Evolutionary conservation across 2,329 filamentous ascomycete species (phyloP).

Genomic region (Pyricularia grisea): DNA sequence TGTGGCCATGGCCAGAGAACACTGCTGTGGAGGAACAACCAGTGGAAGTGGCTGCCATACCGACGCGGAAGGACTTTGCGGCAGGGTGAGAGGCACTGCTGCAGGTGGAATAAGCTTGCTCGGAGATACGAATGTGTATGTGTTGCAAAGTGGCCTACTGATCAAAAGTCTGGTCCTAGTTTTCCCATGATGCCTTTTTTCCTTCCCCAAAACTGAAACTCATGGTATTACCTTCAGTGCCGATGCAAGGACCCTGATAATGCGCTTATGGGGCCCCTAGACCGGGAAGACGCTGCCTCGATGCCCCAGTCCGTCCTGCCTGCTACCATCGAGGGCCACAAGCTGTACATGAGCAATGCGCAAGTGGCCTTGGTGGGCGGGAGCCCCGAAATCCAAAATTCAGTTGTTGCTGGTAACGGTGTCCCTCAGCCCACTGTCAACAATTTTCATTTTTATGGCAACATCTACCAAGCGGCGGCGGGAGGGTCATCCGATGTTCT

Average conservation of each 20-base stretch:
- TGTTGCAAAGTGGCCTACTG: neutral
- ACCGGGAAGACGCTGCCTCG: slow-evolving; percentile 2
- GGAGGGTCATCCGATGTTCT: neutral
- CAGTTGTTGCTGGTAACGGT: neutral
- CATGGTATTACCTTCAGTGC: neutral
- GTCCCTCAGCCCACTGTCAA: neutral
- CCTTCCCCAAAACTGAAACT: neutral
- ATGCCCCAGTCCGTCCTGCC: slow-evolving; percentile 5
- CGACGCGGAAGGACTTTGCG: neutral
- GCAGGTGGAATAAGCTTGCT: neutral
- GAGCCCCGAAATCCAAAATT: too few species aligned
- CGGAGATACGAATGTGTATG: slow-evolving; percentile 3
- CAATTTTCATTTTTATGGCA: slow-evolving; percentile 1
- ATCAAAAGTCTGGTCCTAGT: neutral
- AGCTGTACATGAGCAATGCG: neutral
- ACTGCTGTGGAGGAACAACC: slow-evolving; percentile 1
- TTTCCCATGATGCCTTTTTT: neutral
- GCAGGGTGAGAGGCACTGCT: slow-evolving; percentile 5
- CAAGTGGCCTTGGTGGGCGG: neutral
- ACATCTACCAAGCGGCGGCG: neutral
- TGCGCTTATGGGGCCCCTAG: slow-evolving; percentile 3
- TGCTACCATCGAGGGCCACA: neutral
- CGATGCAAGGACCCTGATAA: slow-evolving; percentile 3
- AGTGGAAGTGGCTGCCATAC: slow-evolving; percentile 2
- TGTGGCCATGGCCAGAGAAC: slow-evolving; percentile 3